Conservation (phyloP, 2,329 filamentous ascomycete genomes). For the Fusarium protoensiforme region DNA sequence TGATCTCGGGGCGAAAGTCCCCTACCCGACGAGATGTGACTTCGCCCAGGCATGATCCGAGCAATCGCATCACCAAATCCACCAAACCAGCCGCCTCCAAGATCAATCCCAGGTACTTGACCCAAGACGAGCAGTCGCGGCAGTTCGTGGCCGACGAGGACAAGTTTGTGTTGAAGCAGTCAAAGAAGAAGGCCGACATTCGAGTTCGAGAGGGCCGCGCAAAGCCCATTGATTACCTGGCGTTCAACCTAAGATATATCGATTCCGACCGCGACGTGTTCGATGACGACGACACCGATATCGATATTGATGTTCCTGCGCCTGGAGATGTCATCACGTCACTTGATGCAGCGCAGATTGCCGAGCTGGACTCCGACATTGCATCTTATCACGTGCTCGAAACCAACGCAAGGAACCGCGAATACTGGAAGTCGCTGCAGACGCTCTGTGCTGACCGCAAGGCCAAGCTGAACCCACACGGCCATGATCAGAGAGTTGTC, state of each 20-base stretch:
- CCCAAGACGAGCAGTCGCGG: constrained; percentile 80
- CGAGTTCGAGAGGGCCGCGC: constrained; percentile 91
- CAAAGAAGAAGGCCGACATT: constrained; percentile 97
- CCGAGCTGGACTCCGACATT: constrained; percentile 85
- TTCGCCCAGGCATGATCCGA: constrained; percentile 65
- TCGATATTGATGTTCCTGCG: constrained; percentile 79
- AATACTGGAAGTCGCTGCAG: constrained; percentile 94
- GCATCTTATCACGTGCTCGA: constrained; percentile 83
- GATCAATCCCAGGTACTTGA: constrained; percentile 61
- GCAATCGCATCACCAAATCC: constrained; percentile 66
- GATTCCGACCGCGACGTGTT: constrained; percentile 87
- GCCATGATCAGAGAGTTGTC: constrained; percentile 77
- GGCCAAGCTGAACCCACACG: constrained; percentile 71
- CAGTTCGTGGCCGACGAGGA: constrained; percentile 95
- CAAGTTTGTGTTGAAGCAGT: constrained; percentile 93
- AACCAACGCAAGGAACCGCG: constrained; percentile 78
- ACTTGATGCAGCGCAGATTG: constrained; percentile 73
- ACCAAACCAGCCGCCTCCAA: constrained; percentile 43
- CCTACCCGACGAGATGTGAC: constrained; percentile 60
- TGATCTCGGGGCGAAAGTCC: constrained; percentile 62
- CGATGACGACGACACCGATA: constrained; percentile 83
- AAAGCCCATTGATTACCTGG: constrained; percentile 92
- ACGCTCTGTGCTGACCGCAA: constrained; percentile 82
- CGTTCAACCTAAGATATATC: constrained; percentile 89
- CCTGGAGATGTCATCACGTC: constrained; percentile 84